Evolutionary conservation across 257 asterid genomes (phyloP).

Genomic region (Schizonepeta tenuifolia): DNA sequence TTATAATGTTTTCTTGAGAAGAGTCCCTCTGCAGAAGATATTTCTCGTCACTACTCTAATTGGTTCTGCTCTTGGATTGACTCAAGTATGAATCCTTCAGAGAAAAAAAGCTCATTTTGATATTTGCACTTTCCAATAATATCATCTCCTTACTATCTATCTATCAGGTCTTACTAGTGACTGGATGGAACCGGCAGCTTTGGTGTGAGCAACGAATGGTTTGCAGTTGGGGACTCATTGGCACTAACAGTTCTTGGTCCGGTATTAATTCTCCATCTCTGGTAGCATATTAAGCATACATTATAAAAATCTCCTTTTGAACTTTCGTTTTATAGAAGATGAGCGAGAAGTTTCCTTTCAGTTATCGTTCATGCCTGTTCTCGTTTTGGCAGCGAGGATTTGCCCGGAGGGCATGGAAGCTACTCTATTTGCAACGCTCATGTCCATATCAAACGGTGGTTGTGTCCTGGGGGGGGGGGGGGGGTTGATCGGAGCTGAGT

Average conservation of each 20-base stretch:
- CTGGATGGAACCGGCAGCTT: conserved; percentile 80
- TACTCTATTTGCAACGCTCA: conserved; percentile 85
- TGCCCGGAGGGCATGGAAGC: conserved; percentile 95
- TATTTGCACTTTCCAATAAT: not conserved
- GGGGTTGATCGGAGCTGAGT: conserved; percentile 77
- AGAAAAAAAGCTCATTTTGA: not conserved
- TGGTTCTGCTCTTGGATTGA: conserved; percentile 77
- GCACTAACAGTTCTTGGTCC: conserved; percentile 83
- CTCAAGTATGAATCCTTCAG: conserved; percentile 55
- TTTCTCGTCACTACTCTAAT: conserved; percentile 65
- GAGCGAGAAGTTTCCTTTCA: conserved; percentile 30
- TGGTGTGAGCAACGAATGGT: conserved; percentile 92
- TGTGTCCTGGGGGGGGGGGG: conserved; percentile 84
- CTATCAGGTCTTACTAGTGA: conserved; percentile 74
- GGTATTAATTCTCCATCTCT: conserved; percentile 44
- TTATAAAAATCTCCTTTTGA: not conserved
- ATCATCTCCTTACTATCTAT: not conserved
- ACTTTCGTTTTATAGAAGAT: not conserved
- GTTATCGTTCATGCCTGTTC: conserved; percentile 95
- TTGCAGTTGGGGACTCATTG: conserved; percentile 89
- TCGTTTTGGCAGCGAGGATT: conserved; percentile 80
- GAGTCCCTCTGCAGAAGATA: conserved; percentile 69
- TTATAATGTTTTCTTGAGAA: conserved; percentile 77
- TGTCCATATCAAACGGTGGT: conserved; percentile 87
- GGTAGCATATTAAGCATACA: not conserved